Percentiles rank a stretch among this genome's conserved stretches.
Evolutionary conservation across 177 flowering plant genomes (phyloP).

Genomic region (Tripterygium wilfordii): DNA sequence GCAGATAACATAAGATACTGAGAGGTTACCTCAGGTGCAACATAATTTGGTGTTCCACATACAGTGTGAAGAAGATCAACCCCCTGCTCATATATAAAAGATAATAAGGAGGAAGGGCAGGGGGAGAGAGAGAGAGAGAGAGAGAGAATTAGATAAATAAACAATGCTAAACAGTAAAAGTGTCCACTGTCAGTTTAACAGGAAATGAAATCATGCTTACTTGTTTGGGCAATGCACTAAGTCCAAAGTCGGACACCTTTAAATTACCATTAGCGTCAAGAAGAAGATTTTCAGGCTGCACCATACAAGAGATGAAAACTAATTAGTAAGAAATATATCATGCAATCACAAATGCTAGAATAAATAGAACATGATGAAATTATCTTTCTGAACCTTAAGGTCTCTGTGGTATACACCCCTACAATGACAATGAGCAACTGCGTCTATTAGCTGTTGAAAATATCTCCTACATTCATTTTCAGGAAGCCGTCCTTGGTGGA

Average conservation of each 20-base stretch:
- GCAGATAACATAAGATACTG: no score
- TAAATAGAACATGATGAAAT: neutral
- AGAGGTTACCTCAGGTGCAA: conserved; percentile 79
- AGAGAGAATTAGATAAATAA: neutral
- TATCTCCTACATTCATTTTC: conserved; percentile 68
- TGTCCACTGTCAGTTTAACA: neutral
- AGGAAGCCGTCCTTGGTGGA: conserved; percentile 60
- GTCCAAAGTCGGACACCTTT: conserved; percentile 97
- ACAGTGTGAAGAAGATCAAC: conserved; percentile 78
- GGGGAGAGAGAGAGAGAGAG: no score
- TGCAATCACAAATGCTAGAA: no score
- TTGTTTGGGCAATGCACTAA: conserved; percentile 85
- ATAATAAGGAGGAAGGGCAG: no score
- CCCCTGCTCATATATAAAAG: conserved; percentile 44
- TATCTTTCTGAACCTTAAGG: conserved; percentile 64
- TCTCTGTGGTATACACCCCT: conserved; percentile 97
- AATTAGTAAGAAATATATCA: no score
- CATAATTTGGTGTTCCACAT: conserved; percentile 93
- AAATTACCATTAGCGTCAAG: conserved; percentile 77
- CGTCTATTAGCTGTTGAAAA: conserved; percentile 96
- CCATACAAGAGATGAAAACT: neutral
- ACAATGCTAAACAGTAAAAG: neutral
- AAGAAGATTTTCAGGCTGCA: conserved; percentile 97
- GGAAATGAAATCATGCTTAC: conserved; percentile 33
- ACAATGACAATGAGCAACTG: conserved; percentile 85